Percentiles rank a stretch among this genome's conserved stretches.
These are phyloP conservation scores for Firmiana major DNA, from an alignment of 345 rosid genomes.

Conservation along the genomic window DNA sequence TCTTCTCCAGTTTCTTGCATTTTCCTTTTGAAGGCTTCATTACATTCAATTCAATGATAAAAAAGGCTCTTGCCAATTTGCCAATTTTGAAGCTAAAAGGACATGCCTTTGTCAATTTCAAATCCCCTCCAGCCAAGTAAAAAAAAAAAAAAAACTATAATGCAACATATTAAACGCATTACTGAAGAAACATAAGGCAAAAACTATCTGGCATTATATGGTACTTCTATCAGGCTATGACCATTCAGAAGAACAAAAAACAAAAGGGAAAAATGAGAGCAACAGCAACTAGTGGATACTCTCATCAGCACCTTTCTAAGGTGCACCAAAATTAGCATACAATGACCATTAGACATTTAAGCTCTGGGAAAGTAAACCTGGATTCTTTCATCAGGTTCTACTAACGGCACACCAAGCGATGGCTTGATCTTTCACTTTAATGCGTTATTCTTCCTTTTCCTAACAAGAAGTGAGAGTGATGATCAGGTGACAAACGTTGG, in stretches of 20 bases:
- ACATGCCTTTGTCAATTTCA: neutral
- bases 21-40: neutral
- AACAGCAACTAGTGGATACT: slow-evolving; percentile 10
- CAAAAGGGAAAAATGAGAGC: slow-evolving; percentile 5
- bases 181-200: slow-evolving; percentile 11
- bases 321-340: slow-evolving; percentile 29
- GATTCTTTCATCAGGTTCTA: slow-evolving; percentile 17
- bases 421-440: slow-evolving; percentile 10
- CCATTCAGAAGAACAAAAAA: neutral
- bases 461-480: slow-evolving; percentile 11
- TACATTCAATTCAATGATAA: slow-evolving; percentile 1
- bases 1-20: neutral
- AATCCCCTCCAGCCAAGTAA: slow-evolving; percentile 7
- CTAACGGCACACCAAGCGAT: neutral
- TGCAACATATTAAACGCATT: slow-evolving; percentile 19
- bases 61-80: slow-evolving; percentile 3
- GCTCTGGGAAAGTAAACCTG: slow-evolving; percentile 22
- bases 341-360: slow-evolving; percentile 15
- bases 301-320: slow-evolving; percentile 19
- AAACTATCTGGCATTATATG: slow-evolving; percentile 24
- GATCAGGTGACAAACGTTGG: slow-evolving; percentile 3
- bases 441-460: slow-evolving; percentile 33
- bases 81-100: neutral
- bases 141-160: slow-evolving; percentile 7
- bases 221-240: slow-evolving; percentile 23